Percentiles rank a stretch among this genome's conserved stretches.
Evolutionary conservation across 768 basidiomycete genomes (phyloP).

Genomic region (Serendipita sp.): DNA sequence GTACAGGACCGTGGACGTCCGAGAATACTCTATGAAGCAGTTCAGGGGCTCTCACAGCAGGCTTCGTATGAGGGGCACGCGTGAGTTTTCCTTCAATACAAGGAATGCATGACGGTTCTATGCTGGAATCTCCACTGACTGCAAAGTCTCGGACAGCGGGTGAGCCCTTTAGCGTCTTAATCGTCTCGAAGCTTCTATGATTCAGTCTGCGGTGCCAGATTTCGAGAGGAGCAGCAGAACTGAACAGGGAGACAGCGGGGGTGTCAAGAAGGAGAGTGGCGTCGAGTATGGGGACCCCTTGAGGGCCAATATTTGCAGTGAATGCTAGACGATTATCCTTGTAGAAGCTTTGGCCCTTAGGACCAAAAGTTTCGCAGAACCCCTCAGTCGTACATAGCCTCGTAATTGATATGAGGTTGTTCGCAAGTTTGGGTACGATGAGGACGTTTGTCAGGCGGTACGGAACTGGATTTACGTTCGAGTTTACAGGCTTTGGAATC

Average conservation of each 20-base stretch:
- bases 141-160: neutral
- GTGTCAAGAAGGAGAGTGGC: neutral
- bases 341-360: neutral
- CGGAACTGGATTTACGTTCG: neutral
- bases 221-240: neutral
- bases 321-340: neutral
- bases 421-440: conserved; percentile 6
- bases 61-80: conserved; percentile 2
- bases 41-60: neutral
- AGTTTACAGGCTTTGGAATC: neutral
- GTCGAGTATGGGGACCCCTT: neutral
- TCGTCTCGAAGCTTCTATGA: neutral
- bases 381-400: neutral
- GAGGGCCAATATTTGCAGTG: neutral
- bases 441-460: conserved; percentile 4
- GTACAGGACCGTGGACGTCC: conserved; percentile 9
- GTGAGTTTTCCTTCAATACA: conserved; percentile 9
- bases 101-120: neutral
- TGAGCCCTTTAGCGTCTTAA: neutral
- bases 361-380: neutral
- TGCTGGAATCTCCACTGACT: neutral
- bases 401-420: conserved; percentile 7
- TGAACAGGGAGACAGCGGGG: neutral
- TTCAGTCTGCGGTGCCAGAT: conserved; percentile 7
- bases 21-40: neutral